phyloP scores from a whole-genome alignment of 2,329 filamentous ascomycete species.

The Alternaria sp. region DNA sequence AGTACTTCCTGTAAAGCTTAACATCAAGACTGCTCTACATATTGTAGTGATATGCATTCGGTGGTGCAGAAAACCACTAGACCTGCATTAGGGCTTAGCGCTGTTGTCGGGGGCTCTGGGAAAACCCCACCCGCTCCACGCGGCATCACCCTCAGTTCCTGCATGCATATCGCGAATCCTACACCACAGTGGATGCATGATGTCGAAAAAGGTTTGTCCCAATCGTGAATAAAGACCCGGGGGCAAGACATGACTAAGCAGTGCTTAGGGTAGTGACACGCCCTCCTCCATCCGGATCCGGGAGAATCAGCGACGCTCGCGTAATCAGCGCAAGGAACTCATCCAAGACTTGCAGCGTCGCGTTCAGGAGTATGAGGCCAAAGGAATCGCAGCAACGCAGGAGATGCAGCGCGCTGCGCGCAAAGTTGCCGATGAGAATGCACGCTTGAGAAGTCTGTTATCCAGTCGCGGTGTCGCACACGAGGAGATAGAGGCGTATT shows the following conservation, averaged over 20 bases:
- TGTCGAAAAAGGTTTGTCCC: slow-evolving; percentile 12
- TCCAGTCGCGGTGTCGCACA: slow-evolving; percentile 30
- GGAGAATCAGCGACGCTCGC: slow-evolving; percentile 77
- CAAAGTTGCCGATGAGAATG: slow-evolving; percentile 73
- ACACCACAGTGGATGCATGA: neutral
- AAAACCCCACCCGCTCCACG: neutral
- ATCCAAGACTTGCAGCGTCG: slow-evolving; percentile 71
- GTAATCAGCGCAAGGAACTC: slow-evolving; percentile 75
- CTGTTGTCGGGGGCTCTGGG: neutral
- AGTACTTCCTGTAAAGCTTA: too few species aligned
- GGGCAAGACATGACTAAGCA: neutral
- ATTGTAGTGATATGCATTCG: too few species aligned
- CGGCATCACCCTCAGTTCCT: neutral
- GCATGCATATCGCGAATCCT: neutral
- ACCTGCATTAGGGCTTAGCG: too few species aligned
- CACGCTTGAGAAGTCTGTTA: slow-evolving; percentile 66
- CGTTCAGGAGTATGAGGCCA: slow-evolving; percentile 67
- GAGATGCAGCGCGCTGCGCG: slow-evolving; percentile 75
- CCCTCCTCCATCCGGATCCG: slow-evolving; percentile 62
- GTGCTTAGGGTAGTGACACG: slow-evolving; percentile 39
- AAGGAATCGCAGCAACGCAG: slow-evolving; percentile 69
- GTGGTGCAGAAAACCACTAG: too few species aligned
- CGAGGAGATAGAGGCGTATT: slow-evolving; percentile 31
- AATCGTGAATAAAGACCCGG: too few species aligned
- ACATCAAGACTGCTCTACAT: too few species aligned